These are phyloP conservation scores for Stemphylium beticola DNA, from an alignment of 2,329 filamentous ascomycete genomes.

Conservation along the genomic window DNA sequence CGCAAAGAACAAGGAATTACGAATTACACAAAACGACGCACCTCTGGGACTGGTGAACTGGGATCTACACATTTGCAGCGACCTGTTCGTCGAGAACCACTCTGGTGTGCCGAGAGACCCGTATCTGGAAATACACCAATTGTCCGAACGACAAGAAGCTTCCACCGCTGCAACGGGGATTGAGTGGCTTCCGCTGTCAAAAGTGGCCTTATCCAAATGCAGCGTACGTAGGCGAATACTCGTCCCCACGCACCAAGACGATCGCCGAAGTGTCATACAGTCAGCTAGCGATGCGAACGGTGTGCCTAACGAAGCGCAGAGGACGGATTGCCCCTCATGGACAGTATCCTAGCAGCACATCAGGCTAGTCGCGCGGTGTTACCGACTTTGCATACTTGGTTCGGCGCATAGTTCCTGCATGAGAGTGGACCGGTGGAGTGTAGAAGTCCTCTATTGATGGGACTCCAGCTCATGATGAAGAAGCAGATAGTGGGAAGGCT, in stretches of 20 bases:
- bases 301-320: slow-evolving; percentile 1
- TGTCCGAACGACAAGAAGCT: slow-evolving; percentile 7
- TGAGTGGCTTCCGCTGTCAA: slow-evolving; percentile 12
- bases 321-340: slow-evolving; percentile 1
- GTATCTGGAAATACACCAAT: not conserved
- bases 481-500: slow-evolving; percentile 15
- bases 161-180: not conserved
- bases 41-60: not conserved
- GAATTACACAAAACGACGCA: not conserved
- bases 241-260: not conserved
- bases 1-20: not conserved
- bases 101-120: not conserved
- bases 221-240: slow-evolving; percentile 2
- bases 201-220: slow-evolving; percentile 7
- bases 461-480: slow-evolving; percentile 5
- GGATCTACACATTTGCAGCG: not conserved
- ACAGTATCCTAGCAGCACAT: slow-evolving; percentile 6
- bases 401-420: slow-evolving; percentile 39
- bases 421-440: slow-evolving; percentile 14
- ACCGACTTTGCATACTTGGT: slow-evolving; percentile 24
- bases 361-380: slow-evolving; percentile 12
- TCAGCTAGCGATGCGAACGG: not conserved
- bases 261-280: slow-evolving; percentile 8
- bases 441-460: slow-evolving; percentile 4
- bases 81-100: not conserved